Conservation (phyloP, 2,329 filamentous ascomycete species). For the Penicillium sp. region DNA sequence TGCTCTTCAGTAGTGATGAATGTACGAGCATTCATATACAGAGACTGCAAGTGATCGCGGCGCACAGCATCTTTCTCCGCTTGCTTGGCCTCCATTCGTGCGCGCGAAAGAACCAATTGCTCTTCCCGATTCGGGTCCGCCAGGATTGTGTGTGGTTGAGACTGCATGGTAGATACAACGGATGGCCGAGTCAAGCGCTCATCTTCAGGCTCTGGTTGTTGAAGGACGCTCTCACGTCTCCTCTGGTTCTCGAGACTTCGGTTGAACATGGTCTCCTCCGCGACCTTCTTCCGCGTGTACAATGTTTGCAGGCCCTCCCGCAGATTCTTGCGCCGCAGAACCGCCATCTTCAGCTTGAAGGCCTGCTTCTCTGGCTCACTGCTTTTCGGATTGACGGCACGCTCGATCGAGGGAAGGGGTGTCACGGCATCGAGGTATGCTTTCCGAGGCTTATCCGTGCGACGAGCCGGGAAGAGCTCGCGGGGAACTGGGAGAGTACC, state of each 20-base stretch:
- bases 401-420: slow-evolving; percentile 55
- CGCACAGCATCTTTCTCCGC: slow-evolving; percentile 64
- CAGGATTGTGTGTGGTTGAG: slow-evolving; percentile 58
- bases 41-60: slow-evolving; percentile 75
- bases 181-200: slow-evolving; percentile 76
- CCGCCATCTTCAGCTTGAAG: slow-evolving; percentile 78
- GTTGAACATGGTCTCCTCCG: slow-evolving; percentile 43
- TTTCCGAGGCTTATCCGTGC: slow-evolving; percentile 65
- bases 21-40: slow-evolving; percentile 85
- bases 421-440: slow-evolving; percentile 68
- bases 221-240: slow-evolving; percentile 58
- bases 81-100: slow-evolving; percentile 51
- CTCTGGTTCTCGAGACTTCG: slow-evolving; percentile 58
- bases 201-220: slow-evolving; percentile 73
- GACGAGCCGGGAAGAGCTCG: slow-evolving; percentile 72
- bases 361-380: slow-evolving; percentile 57
- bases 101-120: slow-evolving; percentile 54
- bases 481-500: slow-evolving; percentile 85
- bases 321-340: slow-evolving; percentile 72
- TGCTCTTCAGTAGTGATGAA: slow-evolving; percentile 87
- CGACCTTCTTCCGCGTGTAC: slow-evolving; percentile 66
- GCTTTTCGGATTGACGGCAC: slow-evolving; percentile 42
- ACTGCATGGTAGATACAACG: slow-evolving; percentile 60
- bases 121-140: slow-evolving; percentile 68
- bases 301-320: slow-evolving; percentile 73